phyloP scores from a whole-genome alignment of 148 eudicot species.

The Chenopodium formosanum region DNA sequence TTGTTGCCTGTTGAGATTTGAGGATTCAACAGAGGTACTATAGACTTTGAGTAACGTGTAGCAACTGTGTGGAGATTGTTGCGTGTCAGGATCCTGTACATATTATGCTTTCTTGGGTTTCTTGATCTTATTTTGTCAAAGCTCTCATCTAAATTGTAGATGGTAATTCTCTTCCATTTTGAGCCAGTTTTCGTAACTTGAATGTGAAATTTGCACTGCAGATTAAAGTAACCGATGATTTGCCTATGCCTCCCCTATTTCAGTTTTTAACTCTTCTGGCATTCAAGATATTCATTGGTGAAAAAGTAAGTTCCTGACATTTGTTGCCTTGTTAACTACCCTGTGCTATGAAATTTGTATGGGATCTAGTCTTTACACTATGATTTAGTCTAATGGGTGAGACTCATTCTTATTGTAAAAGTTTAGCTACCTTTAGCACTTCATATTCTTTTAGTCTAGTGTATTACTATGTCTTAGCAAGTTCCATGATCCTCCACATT shows the following conservation, averaged over 20 bases:
- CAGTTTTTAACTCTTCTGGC: slow-evolving; percentile 81
- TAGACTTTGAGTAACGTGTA: background rate
- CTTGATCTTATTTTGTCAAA: slow-evolving; percentile 1
- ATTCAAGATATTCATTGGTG: slow-evolving; percentile 63
- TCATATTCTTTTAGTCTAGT: background rate
- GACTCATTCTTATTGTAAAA: background rate
- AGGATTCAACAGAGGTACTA: background rate
- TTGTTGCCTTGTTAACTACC: background rate
- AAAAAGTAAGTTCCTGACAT: slow-evolving; percentile 52
- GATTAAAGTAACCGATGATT: slow-evolving; percentile 58
- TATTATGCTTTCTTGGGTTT: slow-evolving; percentile 5
- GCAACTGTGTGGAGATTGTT: background rate
- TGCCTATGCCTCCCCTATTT: slow-evolving; percentile 94
- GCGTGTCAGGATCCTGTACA: background rate
- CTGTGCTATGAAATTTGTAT: background rate
- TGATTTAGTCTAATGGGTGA: slow-evolving; percentile 4
- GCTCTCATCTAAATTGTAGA: background rate
- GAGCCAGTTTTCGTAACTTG: slow-evolving; percentile 14
- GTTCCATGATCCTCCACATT: background rate
- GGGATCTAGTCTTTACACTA: background rate
- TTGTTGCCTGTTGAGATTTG: background rate
- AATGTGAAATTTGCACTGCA: slow-evolving; percentile 37
- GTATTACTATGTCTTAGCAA: background rate
- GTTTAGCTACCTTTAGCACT: background rate
- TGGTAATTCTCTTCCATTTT: slow-evolving; percentile 1